Base-by-base conservation (phyloP, 257 asterid species). In the Ilex aquifolium region DNA sequence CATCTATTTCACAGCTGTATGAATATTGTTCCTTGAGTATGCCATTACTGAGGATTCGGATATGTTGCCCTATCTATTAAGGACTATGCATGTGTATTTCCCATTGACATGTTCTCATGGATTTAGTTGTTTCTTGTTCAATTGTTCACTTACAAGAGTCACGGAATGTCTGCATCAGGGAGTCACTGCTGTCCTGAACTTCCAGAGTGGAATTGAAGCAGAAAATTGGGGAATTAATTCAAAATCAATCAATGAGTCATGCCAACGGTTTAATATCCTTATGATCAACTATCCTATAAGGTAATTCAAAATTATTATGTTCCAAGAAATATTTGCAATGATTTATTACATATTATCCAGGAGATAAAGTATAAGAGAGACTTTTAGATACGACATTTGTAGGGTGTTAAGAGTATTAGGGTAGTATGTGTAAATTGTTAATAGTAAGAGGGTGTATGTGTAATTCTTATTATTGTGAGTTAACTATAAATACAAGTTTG, bases 241-340 rank as follows among this genome's bases (percentile, higher is more conserved):
- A 58, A 79, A 87, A 69, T 64, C 68, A 50, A 80, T 90, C 69
- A 87, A 85, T 3, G 95, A 87, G 58, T 62, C 95, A 51, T 90
- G 97, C 83, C 99, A 85, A 73, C 83, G 74, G 55, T 81, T 54
- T 57, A 77, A 87, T 72, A 73, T 84, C 69, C 91, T 93, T 60
- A 90, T 90, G 99, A 82, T 93, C 77, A 90, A 85, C 80, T 85
- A 84, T 80, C 87, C 97, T 64, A 93, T 93, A 77, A 87, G 97
- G 99, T 88, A 80, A 56, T 16, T 5, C 11, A 50, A 50, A 9
- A n/a, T n/a, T 50, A 9, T 14, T 10, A 16, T 17, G 3, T 2
- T 53, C 31, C 11, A 14, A 6, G 11, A 14, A 21, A 53, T 10
- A 15, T 14, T 2, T 4, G 30, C 11, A 53, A 14, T 53, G 30